Conservation (phyloP, 108 stramenopile species). For the Skeletonema marinoi region DNA sequence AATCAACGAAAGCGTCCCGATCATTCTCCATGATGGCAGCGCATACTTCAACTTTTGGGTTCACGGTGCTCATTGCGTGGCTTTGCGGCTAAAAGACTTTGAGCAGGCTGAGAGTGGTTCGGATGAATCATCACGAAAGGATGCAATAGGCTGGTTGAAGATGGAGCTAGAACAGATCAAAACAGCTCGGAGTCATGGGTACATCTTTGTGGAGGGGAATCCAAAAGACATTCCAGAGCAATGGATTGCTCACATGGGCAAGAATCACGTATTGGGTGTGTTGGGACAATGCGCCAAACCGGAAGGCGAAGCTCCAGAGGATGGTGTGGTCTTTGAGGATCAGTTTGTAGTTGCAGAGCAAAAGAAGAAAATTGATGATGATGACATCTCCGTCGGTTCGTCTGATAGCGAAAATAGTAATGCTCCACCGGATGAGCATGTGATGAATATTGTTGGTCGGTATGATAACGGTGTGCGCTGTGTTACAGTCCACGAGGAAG, state of each 20-base stretch:
- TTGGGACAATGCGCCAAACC: slow-evolving; percentile 22
- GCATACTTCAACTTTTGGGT: slow-evolving; percentile 75
- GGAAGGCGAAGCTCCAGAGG: slow-evolving; percentile 7
- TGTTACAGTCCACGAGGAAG: slow-evolving; percentile 58
- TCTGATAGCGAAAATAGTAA: slow-evolving; percentile 65
- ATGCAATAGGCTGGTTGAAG: slow-evolving; percentile 67
- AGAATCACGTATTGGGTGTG: slow-evolving; percentile 46
- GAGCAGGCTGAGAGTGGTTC: slow-evolving; percentile 1
- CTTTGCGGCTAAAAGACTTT: slow-evolving; percentile 51
- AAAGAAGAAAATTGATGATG: slow-evolving; percentile 38
- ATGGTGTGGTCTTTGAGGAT: slow-evolving; percentile 11
- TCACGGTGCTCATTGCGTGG: slow-evolving; percentile 72
- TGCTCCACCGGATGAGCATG: slow-evolving; percentile 42
- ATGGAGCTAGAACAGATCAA: slow-evolving; percentile 85
- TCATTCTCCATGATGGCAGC: slow-evolving; percentile 70
- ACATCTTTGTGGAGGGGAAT: slow-evolving; percentile 77
- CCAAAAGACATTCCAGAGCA: slow-evolving; percentile 56
- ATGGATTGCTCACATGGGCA: slow-evolving; percentile 63
- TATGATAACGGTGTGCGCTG: slow-evolving; percentile 61
- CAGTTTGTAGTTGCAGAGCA: slow-evolving; percentile 10
- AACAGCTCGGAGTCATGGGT: slow-evolving; percentile 71
- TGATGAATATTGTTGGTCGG: slow-evolving; percentile 59
- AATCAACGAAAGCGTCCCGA: slow-evolving; percentile 80
- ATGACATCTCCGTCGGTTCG: slow-evolving; percentile 62
- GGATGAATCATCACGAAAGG: not conserved